Evolutionary conservation across 2,329 filamentous ascomycete genomes (phyloP).

Genomic region (Penicillium sp.): DNA sequence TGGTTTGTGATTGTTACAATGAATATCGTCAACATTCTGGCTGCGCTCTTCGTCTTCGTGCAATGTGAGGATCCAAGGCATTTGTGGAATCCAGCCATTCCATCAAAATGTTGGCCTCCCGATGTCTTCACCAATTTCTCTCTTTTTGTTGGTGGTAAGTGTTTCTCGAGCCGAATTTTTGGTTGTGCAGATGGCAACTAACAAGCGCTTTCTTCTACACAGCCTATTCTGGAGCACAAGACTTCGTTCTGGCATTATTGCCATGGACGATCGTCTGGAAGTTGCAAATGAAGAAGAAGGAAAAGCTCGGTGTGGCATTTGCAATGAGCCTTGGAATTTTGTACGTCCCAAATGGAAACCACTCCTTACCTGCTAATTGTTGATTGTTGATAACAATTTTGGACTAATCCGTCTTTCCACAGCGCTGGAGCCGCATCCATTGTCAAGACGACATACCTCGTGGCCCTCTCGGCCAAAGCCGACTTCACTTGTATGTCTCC

Average conservation of each 20-base stretch:
- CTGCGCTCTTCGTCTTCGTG: constrained; percentile 21
- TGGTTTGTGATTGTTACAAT: constrained; percentile 35
- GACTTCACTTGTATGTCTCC: constrained; percentile 23
- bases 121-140: constrained; percentile 23
- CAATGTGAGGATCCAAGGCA: constrained; percentile 25
- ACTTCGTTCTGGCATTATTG: constrained; percentile 38
- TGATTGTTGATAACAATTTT: neutral
- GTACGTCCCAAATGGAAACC: constrained; percentile 8
- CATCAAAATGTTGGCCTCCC: constrained; percentile 23
- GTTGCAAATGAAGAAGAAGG: constrained; percentile 38
- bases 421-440: constrained; percentile 25
- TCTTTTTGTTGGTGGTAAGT: constrained; percentile 23
- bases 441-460: constrained; percentile 23
- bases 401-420: neutral
- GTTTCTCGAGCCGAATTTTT: neutral
- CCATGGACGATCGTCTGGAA: constrained; percentile 41
- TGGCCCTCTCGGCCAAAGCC: constrained; percentile 22
- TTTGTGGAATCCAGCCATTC: constrained; percentile 21
- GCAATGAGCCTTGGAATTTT: constrained; percentile 42
- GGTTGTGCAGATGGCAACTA: neutral
- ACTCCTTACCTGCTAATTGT: neutral
- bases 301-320: constrained; percentile 39
- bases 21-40: constrained; percentile 23
- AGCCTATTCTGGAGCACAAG: constrained; percentile 29
- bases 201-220: neutral